Base-by-base conservation (phyloP, 2,329 filamentous ascomycete genomes). In the Colletotrichum sp. region DNA sequence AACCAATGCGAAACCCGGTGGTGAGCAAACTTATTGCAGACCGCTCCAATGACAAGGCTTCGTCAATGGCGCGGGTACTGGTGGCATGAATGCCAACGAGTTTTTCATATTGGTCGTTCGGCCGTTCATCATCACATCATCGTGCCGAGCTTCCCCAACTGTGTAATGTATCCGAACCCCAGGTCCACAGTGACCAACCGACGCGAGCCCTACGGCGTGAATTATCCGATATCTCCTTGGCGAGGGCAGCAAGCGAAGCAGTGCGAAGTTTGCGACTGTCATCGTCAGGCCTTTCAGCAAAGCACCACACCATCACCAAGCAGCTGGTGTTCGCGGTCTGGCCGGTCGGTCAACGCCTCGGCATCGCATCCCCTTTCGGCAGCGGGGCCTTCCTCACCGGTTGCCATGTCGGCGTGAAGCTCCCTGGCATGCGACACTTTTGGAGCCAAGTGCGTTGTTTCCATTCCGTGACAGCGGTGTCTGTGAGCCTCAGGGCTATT, bases 61-160 rank as follows among this genome's bases (percentile, higher is more conserved):
- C 34, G 26, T 59, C 24, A 59, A 60, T 65, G 26, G 8, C 21
- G 28, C 70, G 30, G 36, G 28, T 24, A 32, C 34, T n/a, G 16
- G n/a, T 32, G 36, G 36, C 36, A 68, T 49, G 8, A 70, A 21
- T 32, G 21, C 65, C 26, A 8, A 4, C 62, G 21, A 7, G 26
- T 21, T 28, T 49, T 18, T 18, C 21, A n/a, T 16, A 24, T 12
- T 52, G 32, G 10, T 16, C 8, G 13, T 30, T 39, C 26, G 39
- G 32, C 63, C 49, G 34, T 26, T 52, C 59, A n/a, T 39, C 64
- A 28, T 65, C 62, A 73, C 49, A 63, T 60, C 36, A 60, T 44
- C 70, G 73, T 68, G 64, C 73, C 44, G 70, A 69, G 64, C 64
- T 69, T 73, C 70, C 70, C 44, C 59, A 76, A 64, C 16, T 21